Evolutionary conservation across 164 flowering plant genomes (phyloP).

Genomic region (Dillenia suffruticosa): DNA sequence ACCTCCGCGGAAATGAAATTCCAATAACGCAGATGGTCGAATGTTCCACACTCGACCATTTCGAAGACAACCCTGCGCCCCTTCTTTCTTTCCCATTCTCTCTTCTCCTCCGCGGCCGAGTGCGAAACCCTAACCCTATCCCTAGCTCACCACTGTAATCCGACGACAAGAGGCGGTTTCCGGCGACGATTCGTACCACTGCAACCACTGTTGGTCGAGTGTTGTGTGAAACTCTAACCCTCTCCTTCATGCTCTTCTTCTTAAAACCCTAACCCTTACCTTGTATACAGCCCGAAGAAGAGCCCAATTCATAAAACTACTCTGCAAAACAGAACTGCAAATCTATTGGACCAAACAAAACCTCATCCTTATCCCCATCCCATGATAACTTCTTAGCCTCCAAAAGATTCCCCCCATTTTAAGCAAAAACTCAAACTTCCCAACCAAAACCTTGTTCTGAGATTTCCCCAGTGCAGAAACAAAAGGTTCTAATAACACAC

Average conservation of each 20-base stretch:
- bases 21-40: no score
- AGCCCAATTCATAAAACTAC: constrained; percentile 56
- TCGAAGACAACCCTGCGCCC: no score
- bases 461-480: constrained; percentile 31
- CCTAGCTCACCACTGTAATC: no score
- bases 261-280: constrained; percentile 28
- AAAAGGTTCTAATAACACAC: constrained; percentile 45
- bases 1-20: no score
- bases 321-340: constrained; percentile 35
- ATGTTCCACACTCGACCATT: no score
- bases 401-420: constrained; percentile 37
- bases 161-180: no score
- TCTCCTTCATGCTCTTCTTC: constrained; percentile 32
- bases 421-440: constrained; percentile 54
- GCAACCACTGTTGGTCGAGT: no score
- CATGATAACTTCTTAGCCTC: constrained; percentile 30
- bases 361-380: constrained; percentile 23
- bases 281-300: constrained; percentile 53
- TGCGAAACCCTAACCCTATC: no score
- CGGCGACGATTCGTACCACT: no score
- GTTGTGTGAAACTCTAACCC: no score
- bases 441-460: constrained; percentile 51
- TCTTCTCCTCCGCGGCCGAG: no score
- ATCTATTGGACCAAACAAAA: constrained; percentile 36
- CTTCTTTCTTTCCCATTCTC: no score